These are phyloP conservation scores for Colletotrichum costaricense DNA, from an alignment of 2,329 filamentous ascomycete genomes.

Conservation along the genomic window DNA sequence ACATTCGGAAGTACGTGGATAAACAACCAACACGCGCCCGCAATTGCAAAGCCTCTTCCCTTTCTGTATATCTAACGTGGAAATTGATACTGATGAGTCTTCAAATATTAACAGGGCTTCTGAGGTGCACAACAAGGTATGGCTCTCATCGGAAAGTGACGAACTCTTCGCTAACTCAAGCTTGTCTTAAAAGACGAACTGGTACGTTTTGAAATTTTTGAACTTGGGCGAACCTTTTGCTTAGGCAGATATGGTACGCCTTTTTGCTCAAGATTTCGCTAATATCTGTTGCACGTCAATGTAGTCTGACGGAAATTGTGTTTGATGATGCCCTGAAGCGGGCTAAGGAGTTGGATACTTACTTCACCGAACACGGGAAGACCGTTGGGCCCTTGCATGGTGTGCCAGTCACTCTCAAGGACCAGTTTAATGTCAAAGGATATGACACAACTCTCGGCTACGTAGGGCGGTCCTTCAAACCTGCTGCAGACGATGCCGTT, in stretches of 20 bases:
- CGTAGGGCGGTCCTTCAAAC: slow-evolving; percentile 60
- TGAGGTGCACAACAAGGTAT: not conserved
- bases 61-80: too few relatives aligned
- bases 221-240: not conserved
- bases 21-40: not conserved
- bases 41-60: too few relatives aligned
- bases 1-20: slow-evolving; percentile 6
- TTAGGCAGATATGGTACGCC: not conserved
- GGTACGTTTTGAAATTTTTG: not conserved
- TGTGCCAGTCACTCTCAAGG: slow-evolving; percentile 62
- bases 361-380: slow-evolving; percentile 48
- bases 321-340: slow-evolving; percentile 50
- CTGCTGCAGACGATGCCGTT: slow-evolving; percentile 61
- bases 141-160: not conserved
- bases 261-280: not conserved
- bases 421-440: slow-evolving; percentile 67
- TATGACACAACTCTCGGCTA: slow-evolving; percentile 64
- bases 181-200: not conserved
- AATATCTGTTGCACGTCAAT: not conserved
- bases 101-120: not conserved
- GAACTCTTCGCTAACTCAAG: not conserved
- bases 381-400: slow-evolving; percentile 70
- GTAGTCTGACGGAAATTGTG: slow-evolving; percentile 56
- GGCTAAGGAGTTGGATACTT: slow-evolving; percentile 52
- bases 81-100: not conserved